Evolutionary conservation across 139 green algal genomes (phyloP).

Genomic region (Chlamydomonas asymmetrica): DNA sequence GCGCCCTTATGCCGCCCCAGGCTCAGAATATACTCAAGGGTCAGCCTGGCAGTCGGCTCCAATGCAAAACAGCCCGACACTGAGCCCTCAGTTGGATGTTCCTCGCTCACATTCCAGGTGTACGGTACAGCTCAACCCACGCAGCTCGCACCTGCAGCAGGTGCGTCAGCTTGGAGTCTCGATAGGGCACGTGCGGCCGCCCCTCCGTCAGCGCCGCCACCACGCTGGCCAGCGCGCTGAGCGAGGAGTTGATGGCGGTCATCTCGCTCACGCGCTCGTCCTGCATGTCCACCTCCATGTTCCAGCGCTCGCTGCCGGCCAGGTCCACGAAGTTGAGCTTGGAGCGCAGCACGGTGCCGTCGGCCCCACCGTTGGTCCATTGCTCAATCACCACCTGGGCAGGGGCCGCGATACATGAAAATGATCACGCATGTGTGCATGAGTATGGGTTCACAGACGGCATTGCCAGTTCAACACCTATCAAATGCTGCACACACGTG

Average conservation of each 20-base stretch:
- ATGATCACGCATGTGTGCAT: no score
- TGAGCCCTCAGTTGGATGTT: no score
- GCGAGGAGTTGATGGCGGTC: slow-evolving; percentile 64
- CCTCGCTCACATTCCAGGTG: no score
- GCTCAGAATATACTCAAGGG: no score
- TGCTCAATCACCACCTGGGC: slow-evolving; percentile 53
- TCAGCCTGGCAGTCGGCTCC: no score
- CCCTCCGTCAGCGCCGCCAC: slow-evolving; percentile 57
- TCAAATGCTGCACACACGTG: no score
- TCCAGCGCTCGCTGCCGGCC: slow-evolving; percentile 72
- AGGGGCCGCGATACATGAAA: no score
- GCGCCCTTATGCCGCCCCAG: background rate
- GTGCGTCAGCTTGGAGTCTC: slow-evolving; percentile 76
- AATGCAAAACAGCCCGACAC: no score
- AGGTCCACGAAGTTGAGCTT: slow-evolving; percentile 96
- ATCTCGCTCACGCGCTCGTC: slow-evolving; percentile 78
- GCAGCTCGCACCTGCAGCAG: slow-evolving; percentile 72
- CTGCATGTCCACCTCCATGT: slow-evolving; percentile 33
- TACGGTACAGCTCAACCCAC: no score
- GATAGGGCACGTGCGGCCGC: slow-evolving; percentile 62
- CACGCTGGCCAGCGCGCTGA: slow-evolving; percentile 60
- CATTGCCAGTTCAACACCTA: no score
- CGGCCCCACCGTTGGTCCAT: slow-evolving; percentile 25
- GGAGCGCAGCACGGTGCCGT: slow-evolving; percentile 45
- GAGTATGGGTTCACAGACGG: no score